These are phyloP conservation scores for Verticillium longisporum DNA, from an alignment of 2,329 filamentous ascomycete species.

Conservation along the genomic window DNA sequence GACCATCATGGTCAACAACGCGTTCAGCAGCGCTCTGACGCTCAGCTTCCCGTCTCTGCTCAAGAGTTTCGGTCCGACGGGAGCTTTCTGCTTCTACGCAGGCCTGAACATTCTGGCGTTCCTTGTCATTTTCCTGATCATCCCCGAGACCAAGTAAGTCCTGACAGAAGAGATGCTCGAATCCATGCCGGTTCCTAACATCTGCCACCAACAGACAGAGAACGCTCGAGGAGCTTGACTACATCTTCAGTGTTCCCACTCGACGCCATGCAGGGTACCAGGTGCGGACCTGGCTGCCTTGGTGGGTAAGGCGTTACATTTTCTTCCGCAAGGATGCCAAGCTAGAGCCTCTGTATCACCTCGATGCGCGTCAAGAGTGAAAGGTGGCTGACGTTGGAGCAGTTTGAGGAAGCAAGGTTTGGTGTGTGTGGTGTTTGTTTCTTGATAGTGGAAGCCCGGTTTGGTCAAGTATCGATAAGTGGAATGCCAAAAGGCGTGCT, in stretches of 20 bases:
- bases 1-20: conserved; percentile 54
- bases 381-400: too few relatives aligned
- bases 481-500: too few relatives aligned
- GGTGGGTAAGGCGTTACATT: conserved; percentile 23
- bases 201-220: conserved; percentile 20
- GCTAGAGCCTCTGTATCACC: conserved; percentile 33
- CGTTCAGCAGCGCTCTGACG: conserved; percentile 43
- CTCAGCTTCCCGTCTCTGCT: conserved; percentile 46
- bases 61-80: conserved; percentile 21
- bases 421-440: too few relatives aligned
- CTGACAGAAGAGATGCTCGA: too few relatives aligned
- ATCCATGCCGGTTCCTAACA: background rate
- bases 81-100: conserved; percentile 38
- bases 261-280: conserved; percentile 24
- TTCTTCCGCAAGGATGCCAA: conserved; percentile 19
- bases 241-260: conserved; percentile 27
- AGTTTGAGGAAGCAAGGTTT: too few relatives aligned
- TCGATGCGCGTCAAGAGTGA: conserved; percentile 15
- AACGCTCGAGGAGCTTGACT: conserved; percentile 38
- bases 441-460: too few relatives aligned
- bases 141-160: conserved; percentile 38
- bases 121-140: conserved; percentile 39
- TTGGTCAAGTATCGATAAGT: too few relatives aligned
- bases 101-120: conserved; percentile 39
- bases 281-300: conserved; percentile 13